Evolutionary conservation across 805 yeast genomes (phyloP), one percentile per base, ranked within the genome.

Genomic region (Myxozyma sirexii): DNA sequence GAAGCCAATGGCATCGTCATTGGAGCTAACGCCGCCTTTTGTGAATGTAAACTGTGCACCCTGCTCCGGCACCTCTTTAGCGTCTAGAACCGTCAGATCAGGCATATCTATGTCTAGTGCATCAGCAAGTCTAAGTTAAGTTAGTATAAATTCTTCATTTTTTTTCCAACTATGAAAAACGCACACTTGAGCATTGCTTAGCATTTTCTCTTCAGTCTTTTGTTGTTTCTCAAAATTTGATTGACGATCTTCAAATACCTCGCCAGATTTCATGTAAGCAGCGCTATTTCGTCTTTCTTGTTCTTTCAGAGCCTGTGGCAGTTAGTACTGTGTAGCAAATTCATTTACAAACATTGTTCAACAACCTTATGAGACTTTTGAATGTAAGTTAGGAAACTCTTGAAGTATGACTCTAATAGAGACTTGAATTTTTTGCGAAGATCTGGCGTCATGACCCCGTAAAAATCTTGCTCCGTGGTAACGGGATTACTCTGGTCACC

Each of bases 201-300:
- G 72, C 62, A 86, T 79, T 56, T 74, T 77, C 35, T 81, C 83
- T 63, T 75, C 78, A 12, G 77, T 56, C n/a, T 75, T 60, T 29
- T 60, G 51, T 21, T 64, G 29, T n/a, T 61, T 64, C 10, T 68
- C 71, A 19, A 65, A 60, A 10, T 55, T 59, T 15, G 59, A 56
- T 35, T 67, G 64, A 10, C 69, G 54, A 27, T 79, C 80, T 17
- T 82, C 84, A 17, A 79, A 70, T 1, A 82, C 68, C 62, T 80
- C 82, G 24, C 96, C 96, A 0, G 87, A 83, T 65, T 87, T 79
- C 56, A 88, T 82, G 55, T 87, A 83, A 1, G 84, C 81, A 56
- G 80, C 81, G 46, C 79, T 77, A 56, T 80, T 82, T 54, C 75
- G 77, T 21, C 72, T 71, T 21, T 73, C 72, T 12, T 78, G 69